A percentile compares a stretch with the other conserved stretches of the same genome.
phyloP scores from a whole-genome alignment of 257 asterid species.

The Plectranthus barbatus region DNA sequence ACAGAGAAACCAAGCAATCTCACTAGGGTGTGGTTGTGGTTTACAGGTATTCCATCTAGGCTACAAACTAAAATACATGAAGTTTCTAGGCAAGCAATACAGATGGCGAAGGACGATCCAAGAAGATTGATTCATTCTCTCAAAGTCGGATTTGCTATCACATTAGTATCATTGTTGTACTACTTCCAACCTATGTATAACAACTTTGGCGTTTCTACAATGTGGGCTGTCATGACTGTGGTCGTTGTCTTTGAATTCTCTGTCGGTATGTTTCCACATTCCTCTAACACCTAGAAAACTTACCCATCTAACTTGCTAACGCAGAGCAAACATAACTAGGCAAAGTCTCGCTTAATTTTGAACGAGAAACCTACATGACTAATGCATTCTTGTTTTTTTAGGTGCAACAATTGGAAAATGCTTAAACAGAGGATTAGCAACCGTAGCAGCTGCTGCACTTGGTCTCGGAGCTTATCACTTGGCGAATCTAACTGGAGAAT shows the following conservation, averaged over 20 bases:
- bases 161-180: conserved; percentile 54
- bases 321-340: no score
- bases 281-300: not conserved
- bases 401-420: conserved; percentile 79
- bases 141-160: conserved; percentile 55
- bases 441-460: conserved; percentile 52
- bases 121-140: conserved; percentile 66
- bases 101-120: conserved; percentile 53
- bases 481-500: conserved; percentile 41
- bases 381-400: conserved; percentile 6
- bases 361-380: not conserved
- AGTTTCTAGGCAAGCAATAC: conserved; percentile 24
- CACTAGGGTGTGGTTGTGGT: conserved; percentile 20
- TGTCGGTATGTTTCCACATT: conserved; percentile 38
- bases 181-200: conserved; percentile 52
- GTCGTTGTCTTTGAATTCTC: conserved; percentile 75
- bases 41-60: conserved; percentile 19
- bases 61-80: conserved; percentile 23
- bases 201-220: conserved; percentile 48
- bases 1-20: conserved; percentile 17
- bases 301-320: no score
- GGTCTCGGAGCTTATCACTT: conserved; percentile 66
- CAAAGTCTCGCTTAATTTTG: no score
- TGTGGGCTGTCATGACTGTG: conserved; percentile 85
- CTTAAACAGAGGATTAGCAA: conserved; percentile 67